A percentile compares a stretch with the other conserved stretches of the same genome.
These are phyloP conservation scores for Naganishia sp. DNA, from an alignment of 1,284 basidiomycete genomes.

Conservation along the genomic window DNA sequence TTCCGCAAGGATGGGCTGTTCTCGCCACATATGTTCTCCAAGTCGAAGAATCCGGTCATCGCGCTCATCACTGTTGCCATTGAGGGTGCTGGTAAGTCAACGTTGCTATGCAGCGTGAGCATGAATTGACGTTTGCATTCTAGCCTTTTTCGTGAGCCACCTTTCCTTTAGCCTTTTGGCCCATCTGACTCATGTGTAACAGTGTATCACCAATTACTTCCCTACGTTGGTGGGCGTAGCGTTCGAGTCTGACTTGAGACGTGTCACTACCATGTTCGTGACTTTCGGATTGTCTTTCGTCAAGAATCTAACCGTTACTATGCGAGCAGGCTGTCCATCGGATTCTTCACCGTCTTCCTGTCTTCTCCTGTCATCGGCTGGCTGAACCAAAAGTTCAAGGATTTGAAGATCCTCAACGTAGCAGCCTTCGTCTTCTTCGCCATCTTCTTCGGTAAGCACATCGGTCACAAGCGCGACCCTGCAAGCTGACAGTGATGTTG, in stretches of 20 bases:
- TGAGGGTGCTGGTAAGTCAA: conserved; percentile 19
- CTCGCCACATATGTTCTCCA: conserved; percentile 21
- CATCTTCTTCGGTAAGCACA: conserved; percentile 14
- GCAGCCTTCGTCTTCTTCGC: conserved; percentile 19
- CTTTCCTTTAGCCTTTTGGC: neutral
- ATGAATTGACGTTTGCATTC: neutral
- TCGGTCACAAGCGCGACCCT: neutral
- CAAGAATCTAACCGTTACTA: neutral
- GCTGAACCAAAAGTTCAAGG: conserved; percentile 7
- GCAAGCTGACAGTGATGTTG: neutral
- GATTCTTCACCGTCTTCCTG: conserved; percentile 23
- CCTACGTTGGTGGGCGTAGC: conserved; percentile 12
- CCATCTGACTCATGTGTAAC: neutral
- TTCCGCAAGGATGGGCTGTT: conserved; percentile 22
- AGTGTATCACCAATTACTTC: conserved; percentile 26
- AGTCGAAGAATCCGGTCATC: conserved; percentile 19
- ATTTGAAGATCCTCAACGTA: conserved; percentile 11
- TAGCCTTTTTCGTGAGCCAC: conserved; percentile 22
- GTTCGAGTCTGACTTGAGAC: conserved; percentile 20
- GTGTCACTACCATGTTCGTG: conserved; percentile 18
- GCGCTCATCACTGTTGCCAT: conserved; percentile 16
- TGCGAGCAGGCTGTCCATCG: conserved; percentile 13
- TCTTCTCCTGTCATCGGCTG: conserved; percentile 9
- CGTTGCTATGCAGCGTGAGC: neutral
- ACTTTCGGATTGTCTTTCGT: neutral